Percentiles rank a stretch among this genome's conserved stretches.
These are phyloP conservation scores for Sporothrix brunneoviolacea DNA, from an alignment of 2,329 filamentous ascomycete genomes.

Conservation along the genomic window DNA sequence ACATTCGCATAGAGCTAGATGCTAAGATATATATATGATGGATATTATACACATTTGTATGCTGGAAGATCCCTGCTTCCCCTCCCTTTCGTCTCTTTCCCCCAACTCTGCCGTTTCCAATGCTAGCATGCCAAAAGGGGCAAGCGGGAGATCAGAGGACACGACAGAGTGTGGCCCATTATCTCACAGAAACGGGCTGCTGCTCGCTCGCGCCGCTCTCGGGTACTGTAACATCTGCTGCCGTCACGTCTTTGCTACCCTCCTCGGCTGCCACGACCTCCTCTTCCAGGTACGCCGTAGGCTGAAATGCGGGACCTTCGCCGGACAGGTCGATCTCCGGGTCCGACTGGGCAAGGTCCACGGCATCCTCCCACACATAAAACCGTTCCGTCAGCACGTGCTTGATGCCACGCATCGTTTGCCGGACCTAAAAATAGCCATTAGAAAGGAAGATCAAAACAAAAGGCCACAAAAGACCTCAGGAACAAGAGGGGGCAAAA, in stretches of 20 bases:
- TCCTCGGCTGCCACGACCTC: conserved; percentile 17
- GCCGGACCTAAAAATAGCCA: too few species aligned
- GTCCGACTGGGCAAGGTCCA: conserved; percentile 58
- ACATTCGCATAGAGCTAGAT: conserved; percentile 8
- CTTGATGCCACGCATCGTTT: conserved; percentile 77
- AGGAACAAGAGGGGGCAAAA: neutral
- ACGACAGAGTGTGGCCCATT: too few species aligned
- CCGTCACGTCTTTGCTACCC: neutral
- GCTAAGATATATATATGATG: neutral
- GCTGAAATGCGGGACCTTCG: conserved; percentile 43
- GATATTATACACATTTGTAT: neutral
- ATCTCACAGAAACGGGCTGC: neutral
- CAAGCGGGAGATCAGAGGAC: too few species aligned
- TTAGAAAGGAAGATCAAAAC: neutral
- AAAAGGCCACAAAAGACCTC: neutral
- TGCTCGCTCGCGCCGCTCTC: neutral
- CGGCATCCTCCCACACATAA: conserved; percentile 79
- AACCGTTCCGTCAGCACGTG: conserved; percentile 80
- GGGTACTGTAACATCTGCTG: neutral
- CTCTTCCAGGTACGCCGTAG: conserved; percentile 32
- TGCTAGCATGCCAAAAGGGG: too few species aligned
- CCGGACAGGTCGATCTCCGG: conserved; percentile 57
- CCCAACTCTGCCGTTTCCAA: too few species aligned
- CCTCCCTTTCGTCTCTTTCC: too few species aligned
- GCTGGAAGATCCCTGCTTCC: too few species aligned